Evolutionary conservation across 306 rosid genomes (phyloP).

Genomic region (Fragaria nilgerrensis): DNA sequence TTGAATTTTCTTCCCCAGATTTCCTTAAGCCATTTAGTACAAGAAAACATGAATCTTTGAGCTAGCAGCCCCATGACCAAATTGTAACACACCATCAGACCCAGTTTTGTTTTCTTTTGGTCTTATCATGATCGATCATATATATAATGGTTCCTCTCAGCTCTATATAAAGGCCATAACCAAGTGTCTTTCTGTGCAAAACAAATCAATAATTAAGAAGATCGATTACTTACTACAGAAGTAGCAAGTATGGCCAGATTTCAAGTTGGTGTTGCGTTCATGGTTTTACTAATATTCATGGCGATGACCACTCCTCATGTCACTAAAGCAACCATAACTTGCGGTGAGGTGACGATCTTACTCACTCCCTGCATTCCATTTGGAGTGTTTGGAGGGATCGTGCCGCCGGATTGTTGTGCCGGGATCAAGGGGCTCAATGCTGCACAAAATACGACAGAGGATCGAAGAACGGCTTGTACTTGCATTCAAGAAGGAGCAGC

Average conservation of each 20-base stretch:
- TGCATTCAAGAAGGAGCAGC: slow-evolving; percentile 52
- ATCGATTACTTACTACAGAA: too few relatives aligned
- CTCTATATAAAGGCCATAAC: slow-evolving; percentile 6
- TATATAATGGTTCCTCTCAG: neutral
- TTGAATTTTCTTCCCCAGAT: neutral
- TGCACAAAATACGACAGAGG: slow-evolving; percentile 27
- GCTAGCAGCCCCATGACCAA: neutral
- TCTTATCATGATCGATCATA: neutral
- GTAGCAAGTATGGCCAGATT: neutral
- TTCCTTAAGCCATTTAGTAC: neutral
- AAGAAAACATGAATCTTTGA: neutral
- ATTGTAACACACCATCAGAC: neutral
- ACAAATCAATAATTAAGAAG: neutral
- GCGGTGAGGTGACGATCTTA: slow-evolving; percentile 41
- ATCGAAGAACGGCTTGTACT: slow-evolving; percentile 49
- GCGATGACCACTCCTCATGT: slow-evolving; percentile 8
- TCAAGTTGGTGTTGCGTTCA: neutral
- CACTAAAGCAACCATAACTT: slow-evolving; percentile 33
- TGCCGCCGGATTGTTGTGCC: slow-evolving; percentile 58
- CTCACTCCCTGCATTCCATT: slow-evolving; percentile 60
- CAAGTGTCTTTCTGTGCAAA: neutral
- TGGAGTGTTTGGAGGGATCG: slow-evolving; percentile 53
- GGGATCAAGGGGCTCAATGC: slow-evolving; percentile 48
- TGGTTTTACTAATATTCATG: neutral
- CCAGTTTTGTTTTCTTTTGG: neutral